Evolutionary conservation across 371 early-diverging fungal genomes (phyloP), one percentile per base, ranked within the genome.

Genomic region (Lichtheimia hyalospora): DNA sequence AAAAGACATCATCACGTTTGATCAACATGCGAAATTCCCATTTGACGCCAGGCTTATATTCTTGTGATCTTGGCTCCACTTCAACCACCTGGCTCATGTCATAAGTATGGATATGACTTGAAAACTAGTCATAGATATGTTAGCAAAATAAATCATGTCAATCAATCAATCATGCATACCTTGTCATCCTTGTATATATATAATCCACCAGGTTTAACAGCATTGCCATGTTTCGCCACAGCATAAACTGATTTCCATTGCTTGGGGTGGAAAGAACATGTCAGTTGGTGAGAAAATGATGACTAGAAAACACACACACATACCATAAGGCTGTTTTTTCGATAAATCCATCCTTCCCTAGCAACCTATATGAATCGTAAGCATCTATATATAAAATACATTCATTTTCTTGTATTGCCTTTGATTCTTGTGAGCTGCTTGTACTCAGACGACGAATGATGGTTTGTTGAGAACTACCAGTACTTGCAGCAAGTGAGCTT

Each of bases 1-100:
- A 40, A 8, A 69, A 51, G 2, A 77, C 67, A 52, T 81, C 76
- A 21, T 81, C 81, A 16, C 73, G 51, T 25, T 77, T 77, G 23
- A 77, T 71, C 0, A 75, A 57, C 55, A 81, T 70, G 0, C 76
- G 69, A 34, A 81, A 68, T 43, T 81, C 81, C 76, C 78, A 81
- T 51, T 75, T 77, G 44, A 72, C 69, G 1, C 74, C 74, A 34
- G 70, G 65, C 39, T 67, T 68, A 54, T 75, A 81, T 12, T 77
- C 76, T 62, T 81, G 74, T 14, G 68, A 60, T 0, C 70, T 68
- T 27, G 81, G 81, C 4, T 78, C 74, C 5, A 81, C 66, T 55
- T 77, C 74, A n/a, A 75, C 63, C n/a, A 68, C 77, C 49, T 77
- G 71, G 42, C 78, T 75, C 81, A 81, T 81, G 39, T 81, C 81